Base-by-base conservation (phyloP, 176 grass and related monocot genomes). In the Carex littledalei region DNA sequence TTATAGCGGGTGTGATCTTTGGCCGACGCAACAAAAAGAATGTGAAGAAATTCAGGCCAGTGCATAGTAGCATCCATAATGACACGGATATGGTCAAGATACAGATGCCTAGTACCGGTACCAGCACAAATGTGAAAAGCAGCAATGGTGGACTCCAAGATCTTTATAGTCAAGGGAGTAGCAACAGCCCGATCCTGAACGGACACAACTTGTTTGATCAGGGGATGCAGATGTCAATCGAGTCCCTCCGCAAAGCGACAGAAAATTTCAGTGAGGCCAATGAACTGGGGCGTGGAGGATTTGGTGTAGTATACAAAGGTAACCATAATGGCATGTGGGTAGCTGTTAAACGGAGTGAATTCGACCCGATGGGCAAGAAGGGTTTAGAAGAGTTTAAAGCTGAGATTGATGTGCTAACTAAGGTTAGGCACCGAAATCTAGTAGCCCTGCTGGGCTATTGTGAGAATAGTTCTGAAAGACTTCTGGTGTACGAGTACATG, bases 401-500 rank as follows among this genome's bases (percentile, higher is more conserved):
- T 55, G 96, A 98, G 88, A 95, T 98, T 83, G 96, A 98, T 67
- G 93, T 95, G 81, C 91, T 98, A 81, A 93, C 81, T 26, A 98
- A 94, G 89, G 96, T 95, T 43, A 91, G 91, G 63, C 96, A 98
- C 76, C 91, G 96, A 8, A 87, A 98, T 87, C 88, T 98, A 83
- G 96, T 98, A 60, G 91, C 91, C 8, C 84, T 98, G 7, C 86
- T 98, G 80, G 96, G 96, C 43, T 94, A 98, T 79, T 98, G 91
- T 84, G 92, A 92, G 41, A 84, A 92, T 90, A 87, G 83, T 56
- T 87, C 88, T 32, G 93, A 95, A 86, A 93, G 96, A 63, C 93
- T 98, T 76, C 87, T 98, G 84, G 96, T 98, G n/a, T 98, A 98
- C 79, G 96, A 98, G 84, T 98, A 81, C 82, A 95, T 98, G 91